These are phyloP conservation scores for Neurospora sp. DNA, from an alignment of 2,329 filamentous ascomycete genomes.

Conservation along the genomic window DNA sequence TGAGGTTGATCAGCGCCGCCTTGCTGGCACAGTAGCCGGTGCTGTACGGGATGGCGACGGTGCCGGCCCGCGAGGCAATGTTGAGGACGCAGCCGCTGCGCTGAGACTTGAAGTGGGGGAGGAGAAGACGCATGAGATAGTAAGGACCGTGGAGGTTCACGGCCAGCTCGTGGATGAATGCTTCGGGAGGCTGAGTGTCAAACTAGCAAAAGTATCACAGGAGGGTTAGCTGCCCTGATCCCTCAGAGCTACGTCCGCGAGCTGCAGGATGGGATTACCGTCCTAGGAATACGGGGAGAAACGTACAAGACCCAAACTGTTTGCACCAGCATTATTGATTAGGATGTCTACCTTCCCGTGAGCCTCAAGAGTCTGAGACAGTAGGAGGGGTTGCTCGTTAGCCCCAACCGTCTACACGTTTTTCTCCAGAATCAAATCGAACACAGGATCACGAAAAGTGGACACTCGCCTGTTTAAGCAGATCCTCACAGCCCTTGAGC, in stretches of 20 bases:
- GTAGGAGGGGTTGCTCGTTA: neutral
- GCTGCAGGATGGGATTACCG: neutral
- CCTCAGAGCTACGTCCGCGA: neutral
- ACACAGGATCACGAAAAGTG: neutral
- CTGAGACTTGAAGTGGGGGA: conserved; percentile 18
- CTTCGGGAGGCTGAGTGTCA: conserved; percentile 17
- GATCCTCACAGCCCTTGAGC: conserved; percentile 16
- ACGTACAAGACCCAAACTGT: conserved; percentile 19
- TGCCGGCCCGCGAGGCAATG: conserved; percentile 22
- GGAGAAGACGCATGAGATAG: conserved; percentile 21
- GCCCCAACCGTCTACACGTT: neutral
- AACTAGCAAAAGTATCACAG: conserved; percentile 7
- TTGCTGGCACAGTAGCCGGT: conserved; percentile 25
- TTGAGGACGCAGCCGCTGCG: conserved; percentile 21
- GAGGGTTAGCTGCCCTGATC: neutral
- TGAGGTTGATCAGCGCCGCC: conserved; percentile 23
- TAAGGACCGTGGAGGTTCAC: conserved; percentile 24
- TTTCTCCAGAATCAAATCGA: neutral
- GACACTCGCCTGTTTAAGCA: conserved; percentile 15
- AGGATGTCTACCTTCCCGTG: conserved; percentile 18
- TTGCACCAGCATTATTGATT: conserved; percentile 23
- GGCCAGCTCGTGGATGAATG: conserved; percentile 20
- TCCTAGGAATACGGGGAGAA: neutral
- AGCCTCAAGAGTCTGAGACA: conserved; percentile 9
- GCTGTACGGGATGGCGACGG: conserved; percentile 20